phyloP scores from a whole-genome alignment of 495 filamentous ascomycete species.

The Xylaria nigripes region DNA sequence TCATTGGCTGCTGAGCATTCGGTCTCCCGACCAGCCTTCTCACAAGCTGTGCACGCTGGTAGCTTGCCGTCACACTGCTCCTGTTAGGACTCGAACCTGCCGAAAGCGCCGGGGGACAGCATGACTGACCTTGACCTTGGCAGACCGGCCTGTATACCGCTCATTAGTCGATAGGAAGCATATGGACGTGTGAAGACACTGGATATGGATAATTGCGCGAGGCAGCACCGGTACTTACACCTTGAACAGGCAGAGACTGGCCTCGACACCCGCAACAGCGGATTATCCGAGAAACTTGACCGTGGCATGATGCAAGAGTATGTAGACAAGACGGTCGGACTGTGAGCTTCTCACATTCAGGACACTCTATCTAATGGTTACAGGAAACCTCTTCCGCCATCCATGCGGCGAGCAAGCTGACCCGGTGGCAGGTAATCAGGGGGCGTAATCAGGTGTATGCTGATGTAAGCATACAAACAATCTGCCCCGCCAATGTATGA shows the following conservation, averaged over 20 bases:
- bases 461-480: constrained; percentile 6
- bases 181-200: no score
- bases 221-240: constrained; percentile 45
- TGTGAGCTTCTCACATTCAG: neutral
- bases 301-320: constrained; percentile 27
- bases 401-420: neutral
- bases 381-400: neutral
- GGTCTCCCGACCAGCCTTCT: constrained; percentile 67
- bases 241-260: constrained; percentile 88
- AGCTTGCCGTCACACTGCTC: constrained; percentile 82
- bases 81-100: constrained; percentile 7
- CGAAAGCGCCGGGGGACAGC: neutral
- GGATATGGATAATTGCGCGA: no score
- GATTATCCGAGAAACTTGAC: constrained; percentile 54
- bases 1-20: constrained; percentile 92
- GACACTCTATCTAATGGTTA: neutral
- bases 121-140: constrained; percentile 66
- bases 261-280: constrained; percentile 77
- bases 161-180: neutral
- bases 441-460: neutral
- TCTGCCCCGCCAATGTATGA: constrained; percentile 6
- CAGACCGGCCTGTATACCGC: constrained; percentile 50
- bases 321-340: neutral
- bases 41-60: constrained; percentile 86
- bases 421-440: neutral